Base-by-base conservation (phyloP, 2,329 filamentous ascomycete species). In the Aspergillus pseudoviridinutans region DNA sequence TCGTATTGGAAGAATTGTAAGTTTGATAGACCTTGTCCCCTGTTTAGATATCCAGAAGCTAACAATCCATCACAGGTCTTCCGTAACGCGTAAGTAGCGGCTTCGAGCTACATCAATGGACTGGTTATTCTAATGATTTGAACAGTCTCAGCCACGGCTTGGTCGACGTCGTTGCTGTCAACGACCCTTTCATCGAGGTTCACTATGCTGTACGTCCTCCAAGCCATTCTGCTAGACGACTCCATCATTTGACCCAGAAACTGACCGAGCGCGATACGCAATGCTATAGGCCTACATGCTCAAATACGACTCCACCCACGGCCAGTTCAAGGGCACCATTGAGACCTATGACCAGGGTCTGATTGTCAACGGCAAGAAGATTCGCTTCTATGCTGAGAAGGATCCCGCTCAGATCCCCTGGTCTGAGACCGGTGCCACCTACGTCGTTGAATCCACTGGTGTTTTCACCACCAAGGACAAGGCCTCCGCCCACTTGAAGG, bases 381-480 rank as follows among this genome's bases (percentile, higher is more conserved):
- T 97, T 84, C 88, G 87, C 82, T 96, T 97, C 89, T 95, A 93
- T 89, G 85, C 84, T 68, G 90, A 96, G 89, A 86, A 86, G 72
- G 91, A 97, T 84, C 93, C 93, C 73, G 80, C 89, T 74, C 80
- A 81, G 82, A 97, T 97, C 79, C 91, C 91, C 79, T 97, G 93
- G 93, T 82, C 79, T 69, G 87, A 93, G 76, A 88, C 90, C 64
- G 90, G 89, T 73, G 93, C 91, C 74, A 85, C 90, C 76, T 97
- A 97, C 87, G 84, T 97, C 71, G 90, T 97, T 76, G 92, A 97
- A 87, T 95, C 92, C 70, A 97, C 92, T 64, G 92, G 92, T 88
- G 92, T 97, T 78, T 97, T 97, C 90, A 97, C 93, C 85, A 97
- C 92, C 83, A 92, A 82, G 72, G 93, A 96, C 66, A 96, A 96